Percentiles rank a stretch among this genome's conserved stretches.
Conservation (phyloP, 768 basidiomycete genomes). For the Xerocomus brunneocitrinus region DNA sequence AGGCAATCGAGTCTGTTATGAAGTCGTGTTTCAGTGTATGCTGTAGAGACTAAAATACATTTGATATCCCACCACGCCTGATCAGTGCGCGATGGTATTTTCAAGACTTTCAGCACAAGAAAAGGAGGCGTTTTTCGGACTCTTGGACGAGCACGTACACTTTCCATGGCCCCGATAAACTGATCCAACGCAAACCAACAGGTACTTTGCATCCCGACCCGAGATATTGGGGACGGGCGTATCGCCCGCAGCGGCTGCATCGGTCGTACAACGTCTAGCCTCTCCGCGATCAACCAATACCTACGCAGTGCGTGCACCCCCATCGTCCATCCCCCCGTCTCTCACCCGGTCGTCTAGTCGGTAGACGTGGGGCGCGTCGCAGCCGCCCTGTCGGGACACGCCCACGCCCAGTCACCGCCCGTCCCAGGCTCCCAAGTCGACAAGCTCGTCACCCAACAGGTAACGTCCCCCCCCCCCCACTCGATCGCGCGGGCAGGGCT, state of each 20-base stretch:
- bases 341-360: slow-evolving; percentile 8
- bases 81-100: slow-evolving; percentile 56
- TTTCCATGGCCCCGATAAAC: background rate
- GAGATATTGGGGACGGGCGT: slow-evolving; percentile 44
- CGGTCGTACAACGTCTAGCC: slow-evolving; percentile 42
- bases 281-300: slow-evolving; percentile 30
- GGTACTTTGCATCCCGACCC: slow-evolving; percentile 72
- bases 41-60: slow-evolving; percentile 22
- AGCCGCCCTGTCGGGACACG: background rate
- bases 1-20: slow-evolving; percentile 21
- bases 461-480: too few relatives aligned
- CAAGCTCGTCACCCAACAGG: slow-evolving; percentile 14
- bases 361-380: slow-evolving; percentile 47
- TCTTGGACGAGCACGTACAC: slow-evolving; percentile 66
- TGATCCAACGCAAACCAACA: slow-evolving; percentile 24
- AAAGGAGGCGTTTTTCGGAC: slow-evolving; percentile 77
- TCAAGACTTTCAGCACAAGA: slow-evolving; percentile 59
- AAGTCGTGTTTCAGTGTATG: slow-evolving; percentile 28
- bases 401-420: too few relatives aligned
- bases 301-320: slow-evolving; percentile 27
- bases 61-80: slow-evolving; percentile 1
- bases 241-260: slow-evolving; percentile 32
- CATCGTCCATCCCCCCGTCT: too few relatives aligned
- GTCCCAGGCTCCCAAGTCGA: slow-evolving; percentile 8
- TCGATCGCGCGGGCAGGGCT: too few relatives aligned